Evolutionary conservation across 2,329 filamentous ascomycete genomes (phyloP).

Genomic region (Elsinoe fawcettii): DNA sequence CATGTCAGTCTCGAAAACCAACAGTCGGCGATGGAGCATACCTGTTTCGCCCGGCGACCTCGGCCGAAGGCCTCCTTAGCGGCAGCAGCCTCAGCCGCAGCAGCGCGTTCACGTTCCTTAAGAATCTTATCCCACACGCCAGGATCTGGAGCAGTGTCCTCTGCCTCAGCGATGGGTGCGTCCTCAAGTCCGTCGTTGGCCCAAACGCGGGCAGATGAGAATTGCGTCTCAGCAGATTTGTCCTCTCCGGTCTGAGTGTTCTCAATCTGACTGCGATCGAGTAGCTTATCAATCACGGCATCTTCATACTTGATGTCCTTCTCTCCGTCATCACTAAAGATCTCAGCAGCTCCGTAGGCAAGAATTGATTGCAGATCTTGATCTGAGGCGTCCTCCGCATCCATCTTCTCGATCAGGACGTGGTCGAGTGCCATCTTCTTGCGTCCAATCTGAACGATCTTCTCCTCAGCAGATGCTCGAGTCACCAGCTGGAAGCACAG

Average conservation of each 20-base stretch:
- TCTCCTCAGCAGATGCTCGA: slow-evolving; percentile 80
- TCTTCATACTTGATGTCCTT: slow-evolving; percentile 74
- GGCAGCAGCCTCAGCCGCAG: slow-evolving; percentile 60
- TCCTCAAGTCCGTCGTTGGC: slow-evolving; percentile 69
- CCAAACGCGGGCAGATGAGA: slow-evolving; percentile 88
- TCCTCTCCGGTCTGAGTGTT: slow-evolving; percentile 59
- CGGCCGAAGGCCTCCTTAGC: slow-evolving; percentile 73
- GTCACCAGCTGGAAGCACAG: slow-evolving; percentile 93
- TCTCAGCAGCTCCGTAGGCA: slow-evolving; percentile 73
- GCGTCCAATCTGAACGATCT: slow-evolving; percentile 89
- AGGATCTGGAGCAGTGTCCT: slow-evolving; percentile 50
- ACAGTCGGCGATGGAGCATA: slow-evolving; percentile 15
- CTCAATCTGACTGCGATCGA: slow-evolving; percentile 80
- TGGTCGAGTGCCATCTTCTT: slow-evolving; percentile 96
- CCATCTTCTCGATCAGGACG: slow-evolving; percentile 86
- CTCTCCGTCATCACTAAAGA: slow-evolving; percentile 71
- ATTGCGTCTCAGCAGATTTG: slow-evolving; percentile 65
- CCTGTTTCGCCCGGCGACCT: slow-evolving; percentile 59
- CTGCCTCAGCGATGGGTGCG: slow-evolving; percentile 41
- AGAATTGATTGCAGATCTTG: slow-evolving; percentile 82
- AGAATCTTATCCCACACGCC: slow-evolving; percentile 88
- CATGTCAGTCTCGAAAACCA: slow-evolving; percentile 19
- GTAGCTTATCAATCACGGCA: slow-evolving; percentile 73
- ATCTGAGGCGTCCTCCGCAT: slow-evolving; percentile 68
- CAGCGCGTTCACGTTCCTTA: slow-evolving; percentile 69